Base-by-base conservation (phyloP, 768 basidiomycete species). In the Panaeolus cyanescens region DNA sequence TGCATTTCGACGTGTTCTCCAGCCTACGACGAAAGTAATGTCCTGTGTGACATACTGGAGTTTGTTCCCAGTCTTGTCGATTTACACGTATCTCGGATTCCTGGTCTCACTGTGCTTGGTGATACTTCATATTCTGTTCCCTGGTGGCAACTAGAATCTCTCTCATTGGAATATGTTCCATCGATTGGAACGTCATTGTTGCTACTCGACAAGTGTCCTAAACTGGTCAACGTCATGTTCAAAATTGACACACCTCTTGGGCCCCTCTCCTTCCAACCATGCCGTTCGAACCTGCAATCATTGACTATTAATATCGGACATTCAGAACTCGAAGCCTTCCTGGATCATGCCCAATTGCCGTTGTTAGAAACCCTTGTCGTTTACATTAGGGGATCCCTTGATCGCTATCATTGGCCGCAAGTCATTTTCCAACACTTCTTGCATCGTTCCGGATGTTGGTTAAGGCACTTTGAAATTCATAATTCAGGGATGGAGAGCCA, bases 341-440 rank as follows among this genome's bases (percentile, higher is more conserved):
- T 77, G 58, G 71, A 73, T 33, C 58, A 66, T 53, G 64, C 71
- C 30, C 66, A 68, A 20, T 63, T 75, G 31, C 75, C 75, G 15
- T 64, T 62, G 3, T 67, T 77, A 45, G 62, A 62, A 12, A 59
- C 62, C 45, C 57, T 77, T 15, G 64, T 61, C 32, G 62, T 79
- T 22, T 64, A 70, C 58, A 71, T 73, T 45, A 69, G 71, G 56
- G 69, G 68, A 12, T 67, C 72, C 8, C 50, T 71, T 31, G 72
- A 72, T 40, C 65, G 69, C 36, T 72, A 72, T 37, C 67, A 64
- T 12, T 76, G 77, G 77, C 74, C 75, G 10, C 72, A 75, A 36
- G 32, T 54, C 54, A 65, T 66, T n/a, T 75, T 77, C 56, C 58
- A 68, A 34, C 62, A 64, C 25, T 74, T 76, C 55, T 68, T 77